Evolutionary conservation across 345 rosid species (phyloP), one percentile per base, ranked within the genome.

Genomic region (Theobroma cacao): DNA sequence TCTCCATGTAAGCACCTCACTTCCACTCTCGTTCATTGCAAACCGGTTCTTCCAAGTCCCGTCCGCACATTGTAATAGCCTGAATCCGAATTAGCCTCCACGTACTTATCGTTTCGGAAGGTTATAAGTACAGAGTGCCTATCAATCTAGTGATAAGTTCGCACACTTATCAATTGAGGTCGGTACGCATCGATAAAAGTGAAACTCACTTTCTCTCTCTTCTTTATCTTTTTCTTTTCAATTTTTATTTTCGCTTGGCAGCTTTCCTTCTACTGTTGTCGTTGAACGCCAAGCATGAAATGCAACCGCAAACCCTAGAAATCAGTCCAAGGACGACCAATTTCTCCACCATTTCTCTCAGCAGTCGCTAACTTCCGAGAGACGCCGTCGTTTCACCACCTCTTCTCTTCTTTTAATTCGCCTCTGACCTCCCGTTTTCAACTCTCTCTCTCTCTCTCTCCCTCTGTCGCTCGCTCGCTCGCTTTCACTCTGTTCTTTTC

Each of bases 141-240:
- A 83, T 86, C 81, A 17, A 50, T 26, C 1, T 7, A 43, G 0
- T 36, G 67, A 74, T 74, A 74, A 14, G 55, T 74, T 3, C 0
- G 0, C 0, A 1, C 18, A 2, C 40, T 3, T 75, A 20, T 75
- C 78, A 31, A 4, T 28, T 74, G 81, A 83, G 66, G 85, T 77
- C 78, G 43, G 82, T 82, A 50, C 80, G 89, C 94, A 86, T 85
- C 89, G 86, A 84, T 83, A 87, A 86, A 86, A 80, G 92, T 82
- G 84, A 80, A 84, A 84, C 89, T 84, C 83, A 34, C 81, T 58
- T 77, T 36, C 68, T 67, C 76, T 74, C 77, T 84, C 86, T 81
- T 59, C 79, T 84, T 82, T 87, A 76, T 84, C 84, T 80, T 78
- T 77, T 50, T 77, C 64, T 75, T 75, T 74, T 26, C 28, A 26